These are phyloP conservation scores for Rhamnella rubrinervis DNA, from an alignment of 331 rosid species.

Conservation along the genomic window DNA sequence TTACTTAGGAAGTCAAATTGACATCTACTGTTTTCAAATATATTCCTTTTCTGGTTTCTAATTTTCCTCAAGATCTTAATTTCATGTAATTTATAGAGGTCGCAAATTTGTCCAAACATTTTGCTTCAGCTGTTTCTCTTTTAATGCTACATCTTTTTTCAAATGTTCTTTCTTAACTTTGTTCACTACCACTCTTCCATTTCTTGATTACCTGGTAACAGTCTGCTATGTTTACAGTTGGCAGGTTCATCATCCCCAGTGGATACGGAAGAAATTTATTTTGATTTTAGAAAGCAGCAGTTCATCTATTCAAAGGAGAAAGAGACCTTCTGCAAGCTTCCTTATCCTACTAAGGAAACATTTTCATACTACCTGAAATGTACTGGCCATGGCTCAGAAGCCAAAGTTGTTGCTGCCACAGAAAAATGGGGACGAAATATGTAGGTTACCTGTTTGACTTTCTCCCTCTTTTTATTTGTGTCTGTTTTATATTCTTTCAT, in stretches of 20 bases:
- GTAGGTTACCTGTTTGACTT: constrained; percentile 53
- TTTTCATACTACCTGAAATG: constrained; percentile 72
- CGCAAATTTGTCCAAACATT: too few species aligned
- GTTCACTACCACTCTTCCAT: neutral
- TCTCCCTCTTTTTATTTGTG: constrained; percentile 11
- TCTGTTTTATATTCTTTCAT: constrained; percentile 2
- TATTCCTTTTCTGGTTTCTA: too few species aligned
- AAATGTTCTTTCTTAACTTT: too few species aligned
- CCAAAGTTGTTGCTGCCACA: constrained; percentile 72
- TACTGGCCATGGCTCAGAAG: constrained; percentile 90
- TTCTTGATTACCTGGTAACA: constrained; percentile 8
- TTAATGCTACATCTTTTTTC: too few species aligned
- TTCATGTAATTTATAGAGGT: too few species aligned
- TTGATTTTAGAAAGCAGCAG: constrained; percentile 91
- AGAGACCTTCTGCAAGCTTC: constrained; percentile 77
- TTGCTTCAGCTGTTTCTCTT: too few species aligned
- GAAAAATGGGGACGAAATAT: constrained; percentile 96
- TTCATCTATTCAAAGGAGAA: constrained; percentile 75
- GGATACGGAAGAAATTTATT: constrained; percentile 83
- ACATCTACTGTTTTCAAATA: too few species aligned
- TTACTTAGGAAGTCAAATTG: too few species aligned
- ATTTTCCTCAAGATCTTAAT: too few species aligned
- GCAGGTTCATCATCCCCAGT: constrained; percentile 56
- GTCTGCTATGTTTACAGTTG: constrained; percentile 43
- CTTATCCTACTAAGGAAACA: constrained; percentile 89